Evolutionary conservation across 202 grass and related monocot genomes (phyloP).

Genomic region (Carex sylvatica): DNA sequence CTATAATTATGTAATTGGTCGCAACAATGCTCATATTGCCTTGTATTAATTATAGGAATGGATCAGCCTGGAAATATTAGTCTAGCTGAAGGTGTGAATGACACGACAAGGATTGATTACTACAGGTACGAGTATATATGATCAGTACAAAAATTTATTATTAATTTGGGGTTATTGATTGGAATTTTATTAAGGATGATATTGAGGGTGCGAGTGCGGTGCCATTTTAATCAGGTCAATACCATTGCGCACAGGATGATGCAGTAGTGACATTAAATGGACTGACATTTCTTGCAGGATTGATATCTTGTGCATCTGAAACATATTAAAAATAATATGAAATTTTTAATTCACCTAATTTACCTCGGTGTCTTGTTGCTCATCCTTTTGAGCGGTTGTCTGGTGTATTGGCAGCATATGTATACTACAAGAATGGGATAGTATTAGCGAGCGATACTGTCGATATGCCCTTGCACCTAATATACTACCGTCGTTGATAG

Average conservation of each 20-base stretch:
- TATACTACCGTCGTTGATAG: too few relatives aligned
- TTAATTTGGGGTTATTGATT: neutral
- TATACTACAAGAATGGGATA: too few relatives aligned
- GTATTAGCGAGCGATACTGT: too few relatives aligned
- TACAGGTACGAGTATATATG: constrained; percentile 37
- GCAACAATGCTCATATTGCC: neutral
- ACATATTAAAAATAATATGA: neutral
- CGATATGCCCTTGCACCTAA: too few relatives aligned
- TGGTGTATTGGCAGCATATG: too few relatives aligned
- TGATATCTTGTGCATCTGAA: neutral
- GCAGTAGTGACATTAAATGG: neutral
- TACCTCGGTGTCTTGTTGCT: too few relatives aligned
- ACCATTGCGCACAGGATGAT: neutral
- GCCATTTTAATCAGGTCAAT: neutral
- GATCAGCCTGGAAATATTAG: constrained; percentile 74
- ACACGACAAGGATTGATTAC: constrained; percentile 57
- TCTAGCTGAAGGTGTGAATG: constrained; percentile 57
- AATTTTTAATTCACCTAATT: neutral
- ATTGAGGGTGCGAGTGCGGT: neutral
- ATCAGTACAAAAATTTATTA: neutral
- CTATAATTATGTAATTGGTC: neutral
- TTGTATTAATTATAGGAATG: constrained; percentile 54
- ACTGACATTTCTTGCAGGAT: neutral
- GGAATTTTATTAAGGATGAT: neutral
- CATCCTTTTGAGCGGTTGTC: too few relatives aligned